Conservation (phyloP, 192 early-diverging fungal species). For the Phycomyces nitens region DNA sequence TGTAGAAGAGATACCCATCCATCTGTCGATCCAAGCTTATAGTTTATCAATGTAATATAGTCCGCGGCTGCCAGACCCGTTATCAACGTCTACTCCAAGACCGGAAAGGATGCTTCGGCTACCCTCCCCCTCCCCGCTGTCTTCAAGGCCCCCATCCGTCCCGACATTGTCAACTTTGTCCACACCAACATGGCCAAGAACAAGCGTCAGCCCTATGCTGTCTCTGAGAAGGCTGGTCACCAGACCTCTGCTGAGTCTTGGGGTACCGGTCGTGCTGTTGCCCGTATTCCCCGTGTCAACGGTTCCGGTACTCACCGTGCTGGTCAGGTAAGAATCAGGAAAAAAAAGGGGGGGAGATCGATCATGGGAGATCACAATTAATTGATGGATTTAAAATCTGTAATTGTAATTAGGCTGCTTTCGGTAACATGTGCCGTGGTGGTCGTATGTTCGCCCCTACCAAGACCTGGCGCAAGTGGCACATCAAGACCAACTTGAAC, state of each 20-base stretch:
- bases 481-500: conserved; percentile 98
- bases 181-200: conserved; percentile 99
- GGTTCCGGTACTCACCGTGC: conserved; percentile 97
- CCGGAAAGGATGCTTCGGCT: conserved; percentile 60
- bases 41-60: not conserved
- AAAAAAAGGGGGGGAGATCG: too few relatives aligned
- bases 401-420: conserved; percentile 77
- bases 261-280: conserved; percentile 99
- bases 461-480: conserved; percentile 99
- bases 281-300: conserved; percentile 98
- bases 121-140: conserved; percentile 89
- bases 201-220: conserved; percentile 97
- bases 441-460: conserved; percentile 99
- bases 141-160: conserved; percentile 97
- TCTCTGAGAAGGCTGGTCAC: conserved; percentile 95
- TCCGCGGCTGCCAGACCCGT: conserved; percentile 72
- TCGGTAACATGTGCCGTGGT: conserved; percentile 99
- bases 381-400: too few relatives aligned
- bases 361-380: too few relatives aligned
- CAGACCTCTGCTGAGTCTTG: conserved; percentile 98
- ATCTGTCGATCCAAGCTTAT: too few relatives aligned
- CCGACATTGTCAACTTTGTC: conserved; percentile 93
- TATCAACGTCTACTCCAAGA: conserved; percentile 87
- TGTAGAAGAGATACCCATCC: too few relatives aligned
- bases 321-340: conserved; percentile 57